phyloP scores from a whole-genome alignment of 441 rosid species.

The Erodium trifolium region DNA sequence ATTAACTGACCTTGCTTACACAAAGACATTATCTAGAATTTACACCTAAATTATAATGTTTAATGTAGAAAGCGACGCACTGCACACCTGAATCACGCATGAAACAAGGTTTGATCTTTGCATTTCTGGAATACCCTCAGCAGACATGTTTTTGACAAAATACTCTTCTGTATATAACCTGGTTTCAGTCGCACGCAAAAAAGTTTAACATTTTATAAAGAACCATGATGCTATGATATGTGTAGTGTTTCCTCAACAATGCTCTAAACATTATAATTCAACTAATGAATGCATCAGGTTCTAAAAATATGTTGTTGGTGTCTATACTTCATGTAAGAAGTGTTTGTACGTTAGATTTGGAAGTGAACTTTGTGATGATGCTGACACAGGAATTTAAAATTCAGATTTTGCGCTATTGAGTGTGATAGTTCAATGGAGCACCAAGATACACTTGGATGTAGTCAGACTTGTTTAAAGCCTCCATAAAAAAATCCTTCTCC shows the following conservation, averaged over 20 bases:
- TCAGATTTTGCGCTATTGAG: too few relatives aligned
- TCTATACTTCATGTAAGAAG: not conserved
- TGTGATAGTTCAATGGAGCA: not conserved
- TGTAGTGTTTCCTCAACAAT: not conserved
- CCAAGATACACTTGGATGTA: not conserved
- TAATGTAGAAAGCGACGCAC: constrained; percentile 10
- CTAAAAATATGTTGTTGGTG: not conserved
- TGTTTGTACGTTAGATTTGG: not conserved
- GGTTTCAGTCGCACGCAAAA: constrained; percentile 20
- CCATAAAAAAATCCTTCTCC: too few relatives aligned
- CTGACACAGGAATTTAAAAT: not conserved
- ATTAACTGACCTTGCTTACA: constrained; percentile 6
- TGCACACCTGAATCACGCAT: constrained; percentile 71
- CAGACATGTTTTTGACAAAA: constrained; percentile 71
- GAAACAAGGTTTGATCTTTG: constrained; percentile 92
- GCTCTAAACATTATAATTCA: not conserved
- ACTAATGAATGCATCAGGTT: not conserved
- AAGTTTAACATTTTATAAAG: constrained; percentile 10
- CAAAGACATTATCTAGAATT: not conserved
- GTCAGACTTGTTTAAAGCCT: too few relatives aligned
- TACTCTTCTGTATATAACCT: constrained; percentile 88
- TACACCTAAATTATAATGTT: not conserved
- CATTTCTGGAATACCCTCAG: constrained; percentile 87
- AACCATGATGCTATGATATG: not conserved
- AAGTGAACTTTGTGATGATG: not conserved